Percentiles rank a stretch among this genome's conserved stretches.
Evolutionary conservation across 352 stramenopile genomes (phyloP).

Genomic region (Phytophthora tubulina): DNA sequence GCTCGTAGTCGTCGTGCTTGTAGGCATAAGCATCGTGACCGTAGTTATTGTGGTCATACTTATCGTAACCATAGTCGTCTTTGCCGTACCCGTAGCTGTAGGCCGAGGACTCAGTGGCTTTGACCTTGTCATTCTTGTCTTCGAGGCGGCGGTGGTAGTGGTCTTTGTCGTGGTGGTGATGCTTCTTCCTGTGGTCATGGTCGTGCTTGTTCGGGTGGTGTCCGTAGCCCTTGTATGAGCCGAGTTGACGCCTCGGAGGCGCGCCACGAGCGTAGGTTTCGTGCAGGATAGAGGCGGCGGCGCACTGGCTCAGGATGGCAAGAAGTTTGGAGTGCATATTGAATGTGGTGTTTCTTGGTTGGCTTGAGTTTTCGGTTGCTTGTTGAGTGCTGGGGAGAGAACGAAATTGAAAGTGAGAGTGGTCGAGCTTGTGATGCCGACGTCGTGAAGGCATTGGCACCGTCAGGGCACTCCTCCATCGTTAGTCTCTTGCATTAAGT

Average conservation of each 20-base stretch:
- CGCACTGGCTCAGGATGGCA: too few species aligned
- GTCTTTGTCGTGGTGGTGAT: slow-evolving; percentile 18
- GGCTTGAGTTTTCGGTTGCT: too few species aligned
- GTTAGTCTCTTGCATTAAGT: too few species aligned
- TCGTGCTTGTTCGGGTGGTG: slow-evolving; percentile 12
- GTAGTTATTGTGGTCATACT: slow-evolving; percentile 14
- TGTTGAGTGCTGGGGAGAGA: too few species aligned
- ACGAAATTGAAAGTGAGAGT: too few species aligned
- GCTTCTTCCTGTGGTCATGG: slow-evolving; percentile 6
- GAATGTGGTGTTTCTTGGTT: too few species aligned
- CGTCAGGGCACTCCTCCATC: too few species aligned
- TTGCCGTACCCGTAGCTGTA: slow-evolving; percentile 4
- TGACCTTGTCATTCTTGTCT: slow-evolving; percentile 10
- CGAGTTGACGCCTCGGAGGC: slow-evolving; percentile 11
- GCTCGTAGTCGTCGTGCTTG: not conserved
- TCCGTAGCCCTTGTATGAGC: slow-evolving; percentile 26
- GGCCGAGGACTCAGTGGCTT: slow-evolving; percentile 16
- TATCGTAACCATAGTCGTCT: slow-evolving; percentile 10
- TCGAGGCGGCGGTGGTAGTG: slow-evolving; percentile 18
- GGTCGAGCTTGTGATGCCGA: too few species aligned
- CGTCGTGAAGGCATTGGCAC: too few species aligned
- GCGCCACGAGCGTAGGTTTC: not conserved
- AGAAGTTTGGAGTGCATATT: too few species aligned
- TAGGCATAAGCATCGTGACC: not conserved
- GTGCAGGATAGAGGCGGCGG: not conserved